Evolutionary conservation across 768 basidiomycete species (phyloP).

Genomic region (Collybia sp.): DNA sequence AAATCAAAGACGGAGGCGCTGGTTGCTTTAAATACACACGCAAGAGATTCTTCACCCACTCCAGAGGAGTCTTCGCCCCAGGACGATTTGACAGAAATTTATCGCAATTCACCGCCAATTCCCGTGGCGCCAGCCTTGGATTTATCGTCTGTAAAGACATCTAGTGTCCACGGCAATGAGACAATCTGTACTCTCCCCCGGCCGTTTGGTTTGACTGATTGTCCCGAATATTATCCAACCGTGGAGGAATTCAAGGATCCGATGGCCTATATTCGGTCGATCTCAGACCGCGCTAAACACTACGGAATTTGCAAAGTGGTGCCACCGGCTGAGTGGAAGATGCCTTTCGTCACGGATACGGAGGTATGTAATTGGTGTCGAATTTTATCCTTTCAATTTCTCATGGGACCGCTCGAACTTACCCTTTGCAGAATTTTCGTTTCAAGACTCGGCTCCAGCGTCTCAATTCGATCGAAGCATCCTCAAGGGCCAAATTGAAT

Average conservation of each 20-base stretch:
- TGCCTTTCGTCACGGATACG: slow-evolving; percentile 93
- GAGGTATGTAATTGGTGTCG: slow-evolving; percentile 54
- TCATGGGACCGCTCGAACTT: slow-evolving; percentile 15
- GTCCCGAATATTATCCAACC: slow-evolving; percentile 85
- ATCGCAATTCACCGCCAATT: slow-evolving; percentile 52
- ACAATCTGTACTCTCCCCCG: slow-evolving; percentile 43
- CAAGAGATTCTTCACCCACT: slow-evolving; percentile 48
- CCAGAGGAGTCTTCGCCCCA: slow-evolving; percentile 48
- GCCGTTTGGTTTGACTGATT: slow-evolving; percentile 85
- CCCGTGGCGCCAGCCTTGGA: slow-evolving; percentile 60
- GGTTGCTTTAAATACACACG: slow-evolving; percentile 69
- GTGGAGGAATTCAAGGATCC: slow-evolving; percentile 93
- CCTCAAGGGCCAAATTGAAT: slow-evolving; percentile 94
- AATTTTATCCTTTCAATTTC: slow-evolving; percentile 33
- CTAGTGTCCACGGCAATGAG: slow-evolving; percentile 39
- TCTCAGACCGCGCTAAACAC: slow-evolving; percentile 62
- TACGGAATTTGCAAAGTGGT: slow-evolving; percentile 96
- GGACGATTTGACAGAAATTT: slow-evolving; percentile 44
- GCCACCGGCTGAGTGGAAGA: slow-evolving; percentile 90
- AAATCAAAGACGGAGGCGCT: slow-evolving; percentile 90
- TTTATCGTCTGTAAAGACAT: slow-evolving; percentile 67
- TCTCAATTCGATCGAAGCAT: slow-evolving; percentile 95
- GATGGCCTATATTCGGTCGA: slow-evolving; percentile 86
- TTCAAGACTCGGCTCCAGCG: slow-evolving; percentile 95
- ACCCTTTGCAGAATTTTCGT: slow-evolving; percentile 65